Conservation (phyloP, 2,329 filamentous ascomycete species). For the Biscogniauxia mediterranea region DNA sequence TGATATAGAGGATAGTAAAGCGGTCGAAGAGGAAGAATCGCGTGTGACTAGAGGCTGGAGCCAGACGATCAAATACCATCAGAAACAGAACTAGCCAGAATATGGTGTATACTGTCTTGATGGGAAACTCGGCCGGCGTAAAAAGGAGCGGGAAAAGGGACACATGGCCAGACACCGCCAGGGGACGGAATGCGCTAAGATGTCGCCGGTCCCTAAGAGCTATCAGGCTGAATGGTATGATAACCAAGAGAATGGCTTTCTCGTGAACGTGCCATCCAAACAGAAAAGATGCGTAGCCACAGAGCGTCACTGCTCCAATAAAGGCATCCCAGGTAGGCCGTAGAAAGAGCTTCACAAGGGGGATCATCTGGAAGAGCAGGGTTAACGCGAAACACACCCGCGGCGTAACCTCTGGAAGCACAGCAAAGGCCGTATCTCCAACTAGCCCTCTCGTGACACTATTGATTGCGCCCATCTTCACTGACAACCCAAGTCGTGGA, state of each 20-base stretch:
- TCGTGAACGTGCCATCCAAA: conserved; percentile 99
- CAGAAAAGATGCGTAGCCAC: conserved; percentile 92
- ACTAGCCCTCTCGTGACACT: conserved; percentile 93
- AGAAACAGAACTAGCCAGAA: conserved; percentile 88
- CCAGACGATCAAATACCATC: conserved; percentile 80
- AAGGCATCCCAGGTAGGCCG: conserved; percentile 85
- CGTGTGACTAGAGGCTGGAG: conserved; percentile 76
- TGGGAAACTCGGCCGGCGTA: conserved; percentile 85
- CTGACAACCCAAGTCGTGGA: conserved; percentile 70
- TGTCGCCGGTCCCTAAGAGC: conserved; percentile 87
- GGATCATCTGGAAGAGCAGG: conserved; percentile 75
- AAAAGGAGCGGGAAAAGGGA: conserved; percentile 93
- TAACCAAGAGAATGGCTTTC: conserved; percentile 90
- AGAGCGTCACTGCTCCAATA: conserved; percentile 84
- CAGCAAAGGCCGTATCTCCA: conserved; percentile 90
- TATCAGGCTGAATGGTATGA: conserved; percentile 92
- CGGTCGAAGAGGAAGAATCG: conserved; percentile 88
- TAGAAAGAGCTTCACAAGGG: conserved; percentile 78
- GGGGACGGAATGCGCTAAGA: conserved; percentile 84
- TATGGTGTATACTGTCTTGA: conserved; percentile 91
- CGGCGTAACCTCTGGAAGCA: conserved; percentile 83
- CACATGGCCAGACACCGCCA: conserved; percentile 91
- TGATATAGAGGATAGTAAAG: conserved; percentile 86
- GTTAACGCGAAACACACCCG: conserved; percentile 79
- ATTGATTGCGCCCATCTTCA: conserved; percentile 73